Conservation (phyloP, 2,329 filamentous ascomycete genomes). For the Diaporthe aspalathi region DNA sequence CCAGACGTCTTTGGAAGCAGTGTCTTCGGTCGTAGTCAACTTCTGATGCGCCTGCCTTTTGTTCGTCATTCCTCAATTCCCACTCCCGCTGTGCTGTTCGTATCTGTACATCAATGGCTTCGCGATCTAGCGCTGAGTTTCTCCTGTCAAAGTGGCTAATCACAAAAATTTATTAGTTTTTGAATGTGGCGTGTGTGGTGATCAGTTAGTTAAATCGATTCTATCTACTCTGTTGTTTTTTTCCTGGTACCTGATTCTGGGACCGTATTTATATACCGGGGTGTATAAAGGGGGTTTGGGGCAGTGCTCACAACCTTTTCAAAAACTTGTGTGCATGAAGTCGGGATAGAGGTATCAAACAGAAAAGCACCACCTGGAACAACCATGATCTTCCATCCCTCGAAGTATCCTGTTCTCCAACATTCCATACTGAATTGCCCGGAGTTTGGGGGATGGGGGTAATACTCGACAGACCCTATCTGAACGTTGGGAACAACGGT, state of each 20-base stretch:
- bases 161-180: not conserved
- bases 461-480: not conserved
- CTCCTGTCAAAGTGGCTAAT: not conserved
- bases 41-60: not conserved
- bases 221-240: conserved; percentile 24
- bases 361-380: conserved; percentile 15
- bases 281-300: not conserved
- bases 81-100: not conserved
- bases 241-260: not conserved
- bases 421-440: not conserved
- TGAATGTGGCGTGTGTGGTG: not conserved
- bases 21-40: not conserved
- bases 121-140: not conserved
- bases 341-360: conserved; percentile 30
- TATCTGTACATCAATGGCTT: not conserved
- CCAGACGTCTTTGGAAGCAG: not conserved
- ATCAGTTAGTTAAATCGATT: not conserved
- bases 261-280: conserved; percentile 6
- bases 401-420: not conserved
- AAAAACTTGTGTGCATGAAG: conserved; percentile 26
- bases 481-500: not conserved
- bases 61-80: not conserved
- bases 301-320: not conserved
- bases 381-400: not conserved
- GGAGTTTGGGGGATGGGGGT: not conserved